These are phyloP conservation scores for Tetrahymena elliotti DNA, from an alignment of 73 alveolate genomes.

Conservation along the genomic window DNA sequence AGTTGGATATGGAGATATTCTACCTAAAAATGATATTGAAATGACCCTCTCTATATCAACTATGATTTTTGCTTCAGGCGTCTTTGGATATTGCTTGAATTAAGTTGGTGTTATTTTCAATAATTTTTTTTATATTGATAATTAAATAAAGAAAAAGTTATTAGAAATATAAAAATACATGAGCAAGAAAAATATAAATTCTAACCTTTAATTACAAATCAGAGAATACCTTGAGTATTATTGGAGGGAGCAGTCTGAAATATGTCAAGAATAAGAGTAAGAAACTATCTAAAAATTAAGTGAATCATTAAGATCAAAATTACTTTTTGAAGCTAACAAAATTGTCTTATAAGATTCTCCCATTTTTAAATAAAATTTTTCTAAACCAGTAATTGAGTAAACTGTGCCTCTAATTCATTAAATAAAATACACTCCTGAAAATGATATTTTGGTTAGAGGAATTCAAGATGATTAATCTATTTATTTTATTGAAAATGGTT, in stretches of 20 bases:
- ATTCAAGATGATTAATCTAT: neutral
- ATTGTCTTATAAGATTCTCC: neutral
- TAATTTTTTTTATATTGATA: constrained; percentile 6
- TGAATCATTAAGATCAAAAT: neutral
- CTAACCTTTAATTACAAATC: neutral
- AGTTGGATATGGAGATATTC: constrained; percentile 68
- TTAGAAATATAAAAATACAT: neutral
- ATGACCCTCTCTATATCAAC: constrained; percentile 38
- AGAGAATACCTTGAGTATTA: neutral
- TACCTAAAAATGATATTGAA: constrained; percentile 43
- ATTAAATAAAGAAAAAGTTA: neutral
- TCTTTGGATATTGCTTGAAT: neutral
- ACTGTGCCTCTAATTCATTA: neutral
- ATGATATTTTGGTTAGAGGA: neutral
- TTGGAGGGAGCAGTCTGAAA: neutral
- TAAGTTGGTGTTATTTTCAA: neutral
- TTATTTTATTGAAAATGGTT: neutral
- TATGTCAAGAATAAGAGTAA: neutral
- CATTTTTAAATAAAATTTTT: neutral
- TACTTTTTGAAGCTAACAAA: neutral
- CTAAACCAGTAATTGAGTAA: neutral
- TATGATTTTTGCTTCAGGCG: constrained; percentile 58
- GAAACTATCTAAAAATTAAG: neutral
- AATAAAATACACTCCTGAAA: neutral
- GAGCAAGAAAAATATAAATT: neutral